A percentile compares a stretch with the other conserved stretches of the same genome.
Conservation (phyloP, 106 monocot genomes). For the Hemerocallis citrina region DNA sequence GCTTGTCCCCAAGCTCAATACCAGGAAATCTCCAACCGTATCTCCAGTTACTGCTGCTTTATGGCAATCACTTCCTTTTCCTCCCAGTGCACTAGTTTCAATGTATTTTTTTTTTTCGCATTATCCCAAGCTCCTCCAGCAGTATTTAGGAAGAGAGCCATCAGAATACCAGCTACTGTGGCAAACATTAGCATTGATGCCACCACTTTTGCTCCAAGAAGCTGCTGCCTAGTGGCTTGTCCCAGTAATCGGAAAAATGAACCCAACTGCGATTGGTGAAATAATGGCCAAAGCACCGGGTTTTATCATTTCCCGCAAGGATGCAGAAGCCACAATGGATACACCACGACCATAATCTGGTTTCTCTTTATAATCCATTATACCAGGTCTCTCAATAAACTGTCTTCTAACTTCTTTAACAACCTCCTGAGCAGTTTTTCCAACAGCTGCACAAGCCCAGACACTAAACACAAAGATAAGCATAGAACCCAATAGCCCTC, state of each 20-base stretch:
- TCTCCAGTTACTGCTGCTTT: slow-evolving; percentile 97
- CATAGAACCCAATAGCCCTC: slow-evolving; percentile 96
- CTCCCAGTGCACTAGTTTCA: slow-evolving; percentile 94
- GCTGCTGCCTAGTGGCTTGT: slow-evolving; percentile 57
- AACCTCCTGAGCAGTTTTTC: slow-evolving; percentile 95
- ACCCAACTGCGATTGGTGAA: slow-evolving; percentile 78
- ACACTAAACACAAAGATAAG: slow-evolving; percentile 97
- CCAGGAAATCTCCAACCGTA: too few relatives aligned
- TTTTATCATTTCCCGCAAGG: slow-evolving; percentile 95
- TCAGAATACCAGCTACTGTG: slow-evolving; percentile 88
- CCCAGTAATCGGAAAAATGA: slow-evolving; percentile 80
- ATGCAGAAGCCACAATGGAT: slow-evolving; percentile 96
- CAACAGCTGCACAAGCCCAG: slow-evolving; percentile 96
- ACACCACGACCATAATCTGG: slow-evolving; percentile 98
- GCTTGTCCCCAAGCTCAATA: too few relatives aligned
- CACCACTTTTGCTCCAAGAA: slow-evolving; percentile 97
- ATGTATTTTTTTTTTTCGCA: slow-evolving; percentile 97
- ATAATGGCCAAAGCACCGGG: slow-evolving; percentile 91
- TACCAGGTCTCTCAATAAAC: slow-evolving; percentile 96
- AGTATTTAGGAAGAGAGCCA: slow-evolving; percentile 98
- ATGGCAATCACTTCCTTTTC: slow-evolving; percentile 94
- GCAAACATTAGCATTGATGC: slow-evolving; percentile 99
- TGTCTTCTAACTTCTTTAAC: slow-evolving; percentile 96
- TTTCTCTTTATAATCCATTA: slow-evolving; percentile 97
- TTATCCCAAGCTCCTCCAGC: slow-evolving; percentile 99